phyloP scores from a whole-genome alignment of 768 basidiomycete species.

The Boletus edulis region DNA sequence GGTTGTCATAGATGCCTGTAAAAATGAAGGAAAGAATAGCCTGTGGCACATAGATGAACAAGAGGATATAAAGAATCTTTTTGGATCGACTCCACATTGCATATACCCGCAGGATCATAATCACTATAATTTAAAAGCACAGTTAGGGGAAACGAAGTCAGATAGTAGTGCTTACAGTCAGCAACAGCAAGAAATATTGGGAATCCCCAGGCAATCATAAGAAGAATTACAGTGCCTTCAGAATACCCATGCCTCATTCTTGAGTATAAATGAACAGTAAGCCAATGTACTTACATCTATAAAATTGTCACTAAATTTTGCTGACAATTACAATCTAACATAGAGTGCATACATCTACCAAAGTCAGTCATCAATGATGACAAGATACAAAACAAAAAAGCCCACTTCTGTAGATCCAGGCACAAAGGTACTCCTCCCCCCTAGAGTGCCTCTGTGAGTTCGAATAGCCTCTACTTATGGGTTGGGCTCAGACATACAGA shows the following conservation, averaged over 20 bases:
- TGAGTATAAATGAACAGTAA: too few relatives aligned
- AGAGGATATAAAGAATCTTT: background rate
- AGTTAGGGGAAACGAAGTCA: too few relatives aligned
- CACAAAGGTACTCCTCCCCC: background rate
- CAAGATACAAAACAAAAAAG: background rate
- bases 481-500: background rate
- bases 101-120: constrained; percentile 16
- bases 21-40: background rate
- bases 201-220: background rate
- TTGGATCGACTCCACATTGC: constrained; percentile 13
- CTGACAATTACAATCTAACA: background rate
- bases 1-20: constrained; percentile 3
- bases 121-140: background rate
- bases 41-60: background rate
- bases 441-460: background rate
- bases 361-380: background rate
- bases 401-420: background rate
- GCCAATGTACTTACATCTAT: constrained; percentile 8
- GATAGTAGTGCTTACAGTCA: constrained; percentile 6
- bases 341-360: constrained; percentile 1
- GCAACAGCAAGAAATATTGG: constrained; percentile 5
- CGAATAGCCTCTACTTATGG: too few relatives aligned
- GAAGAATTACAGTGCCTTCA: constrained; percentile 2
- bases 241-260: background rate
- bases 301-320: background rate